Conservation (phyloP, 805 yeast genomes). For the Zygosaccharomyces lentus region DNA sequence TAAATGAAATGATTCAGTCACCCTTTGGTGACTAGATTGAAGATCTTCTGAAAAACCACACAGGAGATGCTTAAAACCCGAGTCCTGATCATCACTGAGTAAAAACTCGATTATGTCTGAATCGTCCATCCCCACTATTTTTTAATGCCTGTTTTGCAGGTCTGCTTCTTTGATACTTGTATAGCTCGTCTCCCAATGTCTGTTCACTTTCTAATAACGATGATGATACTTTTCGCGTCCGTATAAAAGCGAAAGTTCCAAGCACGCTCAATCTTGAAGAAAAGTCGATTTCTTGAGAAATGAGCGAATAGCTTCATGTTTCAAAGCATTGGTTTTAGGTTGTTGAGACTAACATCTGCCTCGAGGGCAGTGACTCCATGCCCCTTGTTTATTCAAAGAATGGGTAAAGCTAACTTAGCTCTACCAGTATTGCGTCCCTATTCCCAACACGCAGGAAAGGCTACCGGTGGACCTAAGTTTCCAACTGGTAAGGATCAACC, state of each 20-base stretch:
- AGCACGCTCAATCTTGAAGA: neutral
- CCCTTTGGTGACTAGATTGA: neutral
- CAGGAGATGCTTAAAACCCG: neutral
- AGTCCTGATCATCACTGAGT: neutral
- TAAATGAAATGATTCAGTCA: neutral
- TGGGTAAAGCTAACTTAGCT: neutral
- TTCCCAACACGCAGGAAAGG: neutral
- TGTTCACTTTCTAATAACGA: neutral
- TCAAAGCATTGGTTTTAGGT: neutral
- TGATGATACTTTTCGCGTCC: neutral
- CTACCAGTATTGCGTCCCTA: neutral
- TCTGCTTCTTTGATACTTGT: neutral
- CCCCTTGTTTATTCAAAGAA: neutral
- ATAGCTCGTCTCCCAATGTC: neutral
- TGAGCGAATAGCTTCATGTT: neutral
- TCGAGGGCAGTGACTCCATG: neutral
- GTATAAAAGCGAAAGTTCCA: neutral
- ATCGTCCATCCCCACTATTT: neutral
- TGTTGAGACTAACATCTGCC: neutral
- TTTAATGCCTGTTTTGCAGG: neutral
- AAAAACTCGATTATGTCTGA: constrained; percentile 2
- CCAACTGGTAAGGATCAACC: constrained; percentile 4
- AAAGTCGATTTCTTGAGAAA: neutral
- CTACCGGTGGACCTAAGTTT: neutral
- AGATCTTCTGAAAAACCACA: neutral